These are phyloP conservation scores for Exobasidium cylindrosporum DNA, from an alignment of 1,284 basidiomycete genomes.

Conservation along the genomic window DNA sequence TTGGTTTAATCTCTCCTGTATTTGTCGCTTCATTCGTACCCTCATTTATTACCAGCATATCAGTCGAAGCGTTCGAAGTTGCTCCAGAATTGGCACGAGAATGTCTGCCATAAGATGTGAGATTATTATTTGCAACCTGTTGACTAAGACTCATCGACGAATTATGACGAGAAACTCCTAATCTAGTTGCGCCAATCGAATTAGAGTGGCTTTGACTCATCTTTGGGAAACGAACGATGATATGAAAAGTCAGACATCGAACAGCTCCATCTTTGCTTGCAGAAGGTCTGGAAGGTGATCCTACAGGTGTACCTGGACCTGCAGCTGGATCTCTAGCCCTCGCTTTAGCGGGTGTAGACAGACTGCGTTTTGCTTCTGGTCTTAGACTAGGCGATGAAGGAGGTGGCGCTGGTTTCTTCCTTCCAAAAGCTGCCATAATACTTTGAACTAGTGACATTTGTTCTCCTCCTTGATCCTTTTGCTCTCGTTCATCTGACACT, in stretches of 20 bases:
- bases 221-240: slow-evolving; percentile 42
- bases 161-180: background rate
- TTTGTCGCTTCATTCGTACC: background rate
- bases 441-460: slow-evolving; percentile 37
- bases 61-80: background rate
- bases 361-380: slow-evolving; percentile 25
- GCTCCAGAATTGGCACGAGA: background rate
- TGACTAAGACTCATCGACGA: background rate
- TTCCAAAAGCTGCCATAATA: slow-evolving; percentile 48
- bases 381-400: background rate
- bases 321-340: slow-evolving; percentile 13
- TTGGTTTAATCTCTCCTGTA: background rate
- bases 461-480: slow-evolving; percentile 13
- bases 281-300: slow-evolving; percentile 26
- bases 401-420: slow-evolving; percentile 18
- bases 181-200: background rate
- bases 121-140: background rate
- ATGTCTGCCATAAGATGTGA: background rate
- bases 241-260: slow-evolving; percentile 39
- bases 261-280: slow-evolving; percentile 32
- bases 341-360: slow-evolving; percentile 33
- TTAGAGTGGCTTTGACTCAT: slow-evolving; percentile 17
- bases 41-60: background rate
- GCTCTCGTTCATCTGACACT: slow-evolving; percentile 28
- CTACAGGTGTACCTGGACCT: slow-evolving; percentile 27